Evolutionary conservation across 2,329 filamentous ascomycete genomes (phyloP).

Genomic region (Penicillium sp.): DNA sequence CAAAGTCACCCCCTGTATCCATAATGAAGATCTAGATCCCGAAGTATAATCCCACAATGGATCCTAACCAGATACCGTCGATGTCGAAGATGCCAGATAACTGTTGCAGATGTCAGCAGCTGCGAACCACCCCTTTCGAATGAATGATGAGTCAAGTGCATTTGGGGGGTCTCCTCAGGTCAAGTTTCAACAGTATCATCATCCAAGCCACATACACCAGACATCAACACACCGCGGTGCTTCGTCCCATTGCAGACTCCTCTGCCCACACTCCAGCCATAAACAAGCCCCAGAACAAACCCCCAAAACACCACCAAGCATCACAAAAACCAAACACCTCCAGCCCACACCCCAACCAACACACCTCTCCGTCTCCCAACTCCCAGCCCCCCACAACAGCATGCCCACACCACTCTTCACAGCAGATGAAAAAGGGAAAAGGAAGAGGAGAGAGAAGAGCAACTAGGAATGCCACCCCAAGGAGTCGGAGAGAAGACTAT

Average conservation of each 20-base stretch:
- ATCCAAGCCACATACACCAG: constrained; percentile 25
- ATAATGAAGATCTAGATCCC: background rate
- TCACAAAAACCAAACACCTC: constrained; percentile 2
- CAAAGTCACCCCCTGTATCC: too few relatives aligned
- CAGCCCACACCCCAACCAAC: constrained; percentile 7
- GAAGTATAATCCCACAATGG: background rate
- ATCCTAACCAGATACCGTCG: too few relatives aligned
- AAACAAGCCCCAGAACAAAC: background rate
- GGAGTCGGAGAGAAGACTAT: background rate
- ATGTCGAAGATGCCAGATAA: background rate
- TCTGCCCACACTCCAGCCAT: constrained; percentile 3
- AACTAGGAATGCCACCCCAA: background rate
- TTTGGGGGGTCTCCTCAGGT: constrained; percentile 35
- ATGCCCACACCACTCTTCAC: constrained; percentile 1
- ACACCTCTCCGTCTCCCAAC: constrained; percentile 4
- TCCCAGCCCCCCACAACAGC: background rate
- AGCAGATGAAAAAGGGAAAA: constrained; percentile 1
- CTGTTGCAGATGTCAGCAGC: background rate
- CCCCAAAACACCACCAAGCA: background rate
- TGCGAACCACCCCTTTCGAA: background rate
- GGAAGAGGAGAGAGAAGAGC: background rate
- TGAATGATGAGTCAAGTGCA: background rate
- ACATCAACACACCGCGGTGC: constrained; percentile 25
- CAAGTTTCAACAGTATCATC: constrained; percentile 37
- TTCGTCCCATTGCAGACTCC: constrained; percentile 10